Base-by-base conservation (phyloP, 495 filamentous ascomycete species). In the Lasiosphaeria miniovina region DNA sequence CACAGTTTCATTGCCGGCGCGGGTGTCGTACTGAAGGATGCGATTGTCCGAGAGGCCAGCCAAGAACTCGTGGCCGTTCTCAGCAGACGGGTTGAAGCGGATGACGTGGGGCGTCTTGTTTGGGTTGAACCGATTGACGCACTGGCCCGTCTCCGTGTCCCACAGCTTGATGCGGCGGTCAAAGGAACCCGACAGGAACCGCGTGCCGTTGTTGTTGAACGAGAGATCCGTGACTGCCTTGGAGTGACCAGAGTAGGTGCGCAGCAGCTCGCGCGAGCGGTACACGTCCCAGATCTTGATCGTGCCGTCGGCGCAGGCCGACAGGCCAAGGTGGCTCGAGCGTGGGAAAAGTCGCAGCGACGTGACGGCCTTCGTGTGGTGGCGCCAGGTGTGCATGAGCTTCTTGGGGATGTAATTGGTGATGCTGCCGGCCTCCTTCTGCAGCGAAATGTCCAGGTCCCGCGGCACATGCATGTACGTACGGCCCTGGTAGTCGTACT, bases 41-140 rank as follows among this genome's bases (percentile, higher is more conserved):
- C 96, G 93, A 75, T 98, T 98, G 76, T 99, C 94, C 17, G 89
- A 91, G 88, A 97, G 90, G 68, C 94, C 94, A 36, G 91, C 91
- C 56, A 99, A 76, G 78, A 99, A 99, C 73, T 96, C 93, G 67
- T 93, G 87, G 2, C 84, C 82, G 62, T 85, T 81, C n/a, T 89
- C 86, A 0, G 81, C 74, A 52, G 83, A 78, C 0, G 93, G 93
- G 74, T 97, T 93, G 84, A 97, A 96, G 62, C 87, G 86, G 66
- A 98, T 81, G 58, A 96, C 93, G 68, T 99, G 94, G 4, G 94
- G 93, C 4, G 92, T 96, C 76, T 94, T 95, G 71, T 93, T 91
- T 6, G 89, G 91, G 31, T 87, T 90, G 79, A 95, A 98, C 52
- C 90, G 88, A 58, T 86, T 86, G 49, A 95, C 66, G 67, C 93